A percentile compares a stretch with the other conserved stretches of the same genome.
Conservation (phyloP, 2,329 filamentous ascomycete genomes). For the Conoideocrella luteorostrata region DNA sequence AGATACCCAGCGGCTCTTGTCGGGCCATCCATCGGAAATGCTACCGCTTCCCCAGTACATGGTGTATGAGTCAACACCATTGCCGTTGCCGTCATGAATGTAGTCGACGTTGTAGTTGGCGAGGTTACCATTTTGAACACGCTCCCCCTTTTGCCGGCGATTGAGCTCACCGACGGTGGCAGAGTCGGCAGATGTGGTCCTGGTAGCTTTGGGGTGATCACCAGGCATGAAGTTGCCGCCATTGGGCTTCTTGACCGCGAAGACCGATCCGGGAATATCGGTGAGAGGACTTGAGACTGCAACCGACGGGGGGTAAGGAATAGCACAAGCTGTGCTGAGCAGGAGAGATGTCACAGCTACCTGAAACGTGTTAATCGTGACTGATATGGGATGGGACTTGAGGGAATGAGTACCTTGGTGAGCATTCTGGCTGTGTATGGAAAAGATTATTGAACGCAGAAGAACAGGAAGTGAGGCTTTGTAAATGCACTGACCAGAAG, state of each 20-base stretch:
- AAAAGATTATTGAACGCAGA: too few species aligned
- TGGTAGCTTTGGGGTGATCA: background rate
- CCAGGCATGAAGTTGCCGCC: constrained; percentile 4
- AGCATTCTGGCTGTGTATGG: too few species aligned
- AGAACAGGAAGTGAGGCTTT: too few species aligned
- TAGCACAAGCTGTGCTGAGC: background rate
- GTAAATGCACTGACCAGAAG: too few species aligned
- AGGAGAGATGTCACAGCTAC: background rate
- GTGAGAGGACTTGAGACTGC: background rate
- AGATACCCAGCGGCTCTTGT: constrained; percentile 20
- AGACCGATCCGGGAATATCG: background rate
- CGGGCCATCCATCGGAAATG: constrained; percentile 23
- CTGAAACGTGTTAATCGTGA: background rate
- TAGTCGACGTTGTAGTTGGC: constrained; percentile 8
- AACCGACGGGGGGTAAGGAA: background rate
- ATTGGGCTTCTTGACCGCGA: background rate
- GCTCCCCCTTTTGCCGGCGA: background rate
- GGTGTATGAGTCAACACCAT: constrained; percentile 21
- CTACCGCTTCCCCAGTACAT: constrained; percentile 24
- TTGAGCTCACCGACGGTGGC: background rate
- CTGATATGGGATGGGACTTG: background rate
- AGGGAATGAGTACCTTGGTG: background rate
- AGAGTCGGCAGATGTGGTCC: background rate
- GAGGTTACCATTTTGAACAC: background rate
- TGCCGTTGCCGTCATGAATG: constrained; percentile 8